A percentile compares a stretch with the other conserved stretches of the same genome.
phyloP scores from a whole-genome alignment of 1,284 basidiomycete species.

The Pterula multifida region DNA sequence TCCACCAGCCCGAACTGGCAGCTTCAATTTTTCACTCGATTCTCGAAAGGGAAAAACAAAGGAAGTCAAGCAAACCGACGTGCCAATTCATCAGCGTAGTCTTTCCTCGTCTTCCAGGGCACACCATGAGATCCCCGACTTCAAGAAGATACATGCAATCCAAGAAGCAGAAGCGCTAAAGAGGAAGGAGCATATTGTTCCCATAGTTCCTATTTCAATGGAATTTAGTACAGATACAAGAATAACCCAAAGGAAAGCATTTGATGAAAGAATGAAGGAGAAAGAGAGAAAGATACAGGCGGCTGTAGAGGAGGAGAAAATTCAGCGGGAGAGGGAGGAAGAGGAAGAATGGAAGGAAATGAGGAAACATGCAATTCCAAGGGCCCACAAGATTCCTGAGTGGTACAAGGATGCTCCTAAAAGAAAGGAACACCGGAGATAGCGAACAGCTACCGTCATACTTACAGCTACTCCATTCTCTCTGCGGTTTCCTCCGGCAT shows the following conservation, averaged over 20 bases:
- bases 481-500: background rate
- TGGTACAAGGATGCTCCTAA: slow-evolving; percentile 60
- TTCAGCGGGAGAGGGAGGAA: slow-evolving; percentile 37
- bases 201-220: slow-evolving; percentile 33
- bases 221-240: slow-evolving; percentile 41
- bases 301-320: slow-evolving; percentile 27
- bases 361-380: slow-evolving; percentile 49
- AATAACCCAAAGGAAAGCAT: slow-evolving; percentile 46
- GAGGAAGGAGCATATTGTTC: slow-evolving; percentile 32
- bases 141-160: slow-evolving; percentile 39
- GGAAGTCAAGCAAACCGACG: slow-evolving; percentile 17
- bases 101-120: slow-evolving; percentile 8
- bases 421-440: slow-evolving; percentile 19
- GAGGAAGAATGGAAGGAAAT: slow-evolving; percentile 43
- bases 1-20: slow-evolving; percentile 34
- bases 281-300: slow-evolving; percentile 40
- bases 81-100: slow-evolving; percentile 6
- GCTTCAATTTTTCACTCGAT: slow-evolving; percentile 37
- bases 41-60: slow-evolving; percentile 23
- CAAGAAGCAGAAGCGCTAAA: slow-evolving; percentile 28
- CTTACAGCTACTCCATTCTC: slow-evolving; percentile 3
- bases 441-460: slow-evolving; percentile 12
- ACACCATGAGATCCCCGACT: slow-evolving; percentile 33
- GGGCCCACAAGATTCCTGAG: slow-evolving; percentile 57
- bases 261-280: slow-evolving; percentile 42